Conservation (phyloP, 768 basidiomycete genomes). For the Boletus edulis region DNA sequence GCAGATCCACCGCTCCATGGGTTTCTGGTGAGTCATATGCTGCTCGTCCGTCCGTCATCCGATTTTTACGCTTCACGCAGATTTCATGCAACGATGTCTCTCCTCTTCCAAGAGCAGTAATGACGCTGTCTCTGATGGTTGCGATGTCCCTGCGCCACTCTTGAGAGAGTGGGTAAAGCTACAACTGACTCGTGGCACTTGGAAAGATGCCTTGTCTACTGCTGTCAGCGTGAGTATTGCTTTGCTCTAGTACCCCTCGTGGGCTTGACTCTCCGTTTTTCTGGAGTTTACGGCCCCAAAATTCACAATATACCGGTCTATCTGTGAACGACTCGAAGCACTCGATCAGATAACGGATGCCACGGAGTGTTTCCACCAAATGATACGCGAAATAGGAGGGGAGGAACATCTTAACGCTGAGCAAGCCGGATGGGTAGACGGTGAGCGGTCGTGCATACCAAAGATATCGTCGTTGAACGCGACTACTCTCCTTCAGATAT, state of each 20-base stretch:
- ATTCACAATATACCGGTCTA: background rate
- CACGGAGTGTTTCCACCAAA: background rate
- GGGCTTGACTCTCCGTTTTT: background rate
- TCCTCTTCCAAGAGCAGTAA: background rate
- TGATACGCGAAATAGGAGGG: background rate
- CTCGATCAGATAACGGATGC: background rate
- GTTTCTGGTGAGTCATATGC: background rate
- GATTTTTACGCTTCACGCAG: background rate
- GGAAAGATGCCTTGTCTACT: conserved; percentile 3
- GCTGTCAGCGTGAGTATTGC: background rate
- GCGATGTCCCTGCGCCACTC: background rate
- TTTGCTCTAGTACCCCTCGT: background rate
- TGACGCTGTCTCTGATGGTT: background rate
- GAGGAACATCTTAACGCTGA: background rate
- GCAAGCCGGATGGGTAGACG: background rate
- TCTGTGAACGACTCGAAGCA: conserved; percentile 2
- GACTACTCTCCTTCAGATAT: background rate
- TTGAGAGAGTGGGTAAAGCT: conserved; percentile 6
- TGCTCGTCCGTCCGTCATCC: background rate
- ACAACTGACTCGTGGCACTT: background rate
- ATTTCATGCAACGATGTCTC: background rate
- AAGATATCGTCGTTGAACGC: background rate
- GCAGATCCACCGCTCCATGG: background rate
- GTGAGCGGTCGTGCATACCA: background rate
- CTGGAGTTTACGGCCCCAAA: background rate